Conservation (phyloP, 495 filamentous ascomycete genomes). For the Polyplosphaeria fusca region DNA sequence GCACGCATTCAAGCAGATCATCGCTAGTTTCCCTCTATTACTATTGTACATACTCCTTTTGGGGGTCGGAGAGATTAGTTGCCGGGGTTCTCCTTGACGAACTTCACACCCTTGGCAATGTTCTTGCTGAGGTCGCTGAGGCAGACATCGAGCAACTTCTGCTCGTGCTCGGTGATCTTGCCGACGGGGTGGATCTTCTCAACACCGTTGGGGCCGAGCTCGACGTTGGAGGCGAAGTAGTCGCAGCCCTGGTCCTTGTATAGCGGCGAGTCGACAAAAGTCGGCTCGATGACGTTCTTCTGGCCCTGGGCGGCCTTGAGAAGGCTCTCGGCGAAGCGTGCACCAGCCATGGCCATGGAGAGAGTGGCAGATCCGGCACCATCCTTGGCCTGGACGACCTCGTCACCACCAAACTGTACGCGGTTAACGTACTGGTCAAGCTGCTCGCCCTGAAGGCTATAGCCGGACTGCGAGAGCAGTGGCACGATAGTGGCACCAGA, state of each 20-base stretch:
- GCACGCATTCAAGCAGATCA: too few species aligned
- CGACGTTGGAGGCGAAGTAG: conserved; percentile 91
- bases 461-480: conserved; percentile 88
- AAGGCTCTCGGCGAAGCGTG: conserved; percentile 91
- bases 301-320: conserved; percentile 89
- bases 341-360: conserved; percentile 98
- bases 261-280: conserved; percentile 92
- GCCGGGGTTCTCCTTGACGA: conserved; percentile 63
- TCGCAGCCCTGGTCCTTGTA: conserved; percentile 96
- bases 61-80: conserved; percentile 1
- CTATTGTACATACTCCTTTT: conserved; percentile 13
- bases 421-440: conserved; percentile 80
- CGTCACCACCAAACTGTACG: conserved; percentile 98
- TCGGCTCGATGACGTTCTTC: conserved; percentile 93
- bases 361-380: conserved; percentile 97
- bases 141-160: conserved; percentile 82
- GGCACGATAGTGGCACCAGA: conserved; percentile 97
- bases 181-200: conserved; percentile 88
- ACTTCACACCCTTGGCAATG: conserved; percentile 72
- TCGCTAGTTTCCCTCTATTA: conserved; percentile 2
- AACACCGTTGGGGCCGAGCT: conserved; percentile 93
- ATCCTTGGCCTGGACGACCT: conserved; percentile 98
- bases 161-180: conserved; percentile 74
- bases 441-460: conserved; percentile 71
- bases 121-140: conserved; percentile 86